Percentiles rank a stretch among this genome's conserved stretches.
Evolutionary conservation across 768 basidiomycete species (phyloP).

Genomic region (Xerocomellus intermedius): DNA sequence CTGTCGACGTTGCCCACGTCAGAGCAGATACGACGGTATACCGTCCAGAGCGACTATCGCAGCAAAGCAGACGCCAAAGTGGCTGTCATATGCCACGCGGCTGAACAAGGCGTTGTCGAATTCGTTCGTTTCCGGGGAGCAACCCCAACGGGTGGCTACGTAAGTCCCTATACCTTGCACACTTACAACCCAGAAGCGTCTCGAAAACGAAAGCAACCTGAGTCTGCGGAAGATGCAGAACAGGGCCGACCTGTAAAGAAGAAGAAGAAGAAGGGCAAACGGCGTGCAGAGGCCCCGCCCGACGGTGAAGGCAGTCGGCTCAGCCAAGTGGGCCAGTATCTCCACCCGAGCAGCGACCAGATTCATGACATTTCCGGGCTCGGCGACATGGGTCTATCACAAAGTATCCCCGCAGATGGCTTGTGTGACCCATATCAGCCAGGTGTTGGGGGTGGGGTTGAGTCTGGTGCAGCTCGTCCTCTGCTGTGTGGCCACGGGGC

Average conservation of each 20-base stretch:
- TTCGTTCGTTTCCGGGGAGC: slow-evolving; percentile 55
- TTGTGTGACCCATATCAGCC: slow-evolving; percentile 20
- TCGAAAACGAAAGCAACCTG: slow-evolving; percentile 39
- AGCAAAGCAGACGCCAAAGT: slow-evolving; percentile 61
- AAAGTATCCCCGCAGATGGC: slow-evolving; percentile 5
- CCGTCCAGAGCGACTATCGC: slow-evolving; percentile 49
- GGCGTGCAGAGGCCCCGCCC: slow-evolving; percentile 16
- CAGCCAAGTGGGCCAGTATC: neutral
- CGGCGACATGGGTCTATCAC: slow-evolving; percentile 19
- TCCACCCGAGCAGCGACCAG: slow-evolving; percentile 10
- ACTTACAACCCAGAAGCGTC: slow-evolving; percentile 27
- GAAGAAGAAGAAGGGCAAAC: slow-evolving; percentile 31
- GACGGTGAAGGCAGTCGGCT: slow-evolving; percentile 6
- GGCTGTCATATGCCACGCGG: slow-evolving; percentile 53
- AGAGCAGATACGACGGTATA: slow-evolving; percentile 43
- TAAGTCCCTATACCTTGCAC: slow-evolving; percentile 33
- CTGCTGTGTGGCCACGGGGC: neutral
- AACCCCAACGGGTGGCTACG: slow-evolving; percentile 41
- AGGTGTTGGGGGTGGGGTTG: slow-evolving; percentile 16
- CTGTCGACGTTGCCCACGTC: slow-evolving; percentile 33
- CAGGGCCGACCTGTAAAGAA: slow-evolving; percentile 24
- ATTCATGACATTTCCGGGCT: slow-evolving; percentile 18
- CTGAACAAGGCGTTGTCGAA: slow-evolving; percentile 55
- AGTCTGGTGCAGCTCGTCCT: slow-evolving; percentile 18
- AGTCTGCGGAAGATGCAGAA: slow-evolving; percentile 18